Evolutionary conservation across 2,329 filamentous ascomycete genomes (phyloP).

Genomic region (Celoporthe dispersa): DNA sequence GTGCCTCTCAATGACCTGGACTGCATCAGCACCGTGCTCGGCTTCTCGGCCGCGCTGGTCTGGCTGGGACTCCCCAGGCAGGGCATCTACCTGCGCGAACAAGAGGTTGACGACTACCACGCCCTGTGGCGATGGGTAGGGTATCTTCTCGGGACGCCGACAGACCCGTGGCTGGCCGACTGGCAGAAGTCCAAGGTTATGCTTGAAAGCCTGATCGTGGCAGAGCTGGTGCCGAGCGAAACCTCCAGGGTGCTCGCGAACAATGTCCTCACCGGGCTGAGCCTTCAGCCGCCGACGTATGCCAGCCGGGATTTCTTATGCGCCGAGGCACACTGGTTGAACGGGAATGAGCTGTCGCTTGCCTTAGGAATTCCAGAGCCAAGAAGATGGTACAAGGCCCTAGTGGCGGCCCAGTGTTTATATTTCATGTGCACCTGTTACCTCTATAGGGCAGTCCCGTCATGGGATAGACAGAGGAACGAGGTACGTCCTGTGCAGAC

Average conservation of each 20-base stretch:
- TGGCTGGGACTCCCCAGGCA: slow-evolving; percentile 74
- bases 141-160: slow-evolving; percentile 71
- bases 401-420: slow-evolving; percentile 69
- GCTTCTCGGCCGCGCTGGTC: slow-evolving; percentile 70
- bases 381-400: slow-evolving; percentile 58
- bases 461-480: slow-evolving; percentile 54
- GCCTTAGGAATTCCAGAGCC: slow-evolving; percentile 63
- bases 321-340: slow-evolving; percentile 71
- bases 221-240: slow-evolving; percentile 68
- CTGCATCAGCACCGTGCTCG: slow-evolving; percentile 70
- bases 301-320: slow-evolving; percentile 69
- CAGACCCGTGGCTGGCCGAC: slow-evolving; percentile 58
- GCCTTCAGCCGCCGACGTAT: slow-evolving; percentile 67
- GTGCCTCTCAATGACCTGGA: slow-evolving; percentile 79
- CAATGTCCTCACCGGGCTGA: slow-evolving; percentile 74
- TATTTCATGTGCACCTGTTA: slow-evolving; percentile 64
- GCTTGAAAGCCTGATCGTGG: slow-evolving; percentile 69
- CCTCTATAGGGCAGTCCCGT: slow-evolving; percentile 43
- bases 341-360: slow-evolving; percentile 66
- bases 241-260: slow-evolving; percentile 69
- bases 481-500: slow-evolving; percentile 31
- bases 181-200: slow-evolving; percentile 59
- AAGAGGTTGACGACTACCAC: slow-evolving; percentile 71
- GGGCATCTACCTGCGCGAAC: slow-evolving; percentile 66
- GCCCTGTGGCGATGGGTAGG: slow-evolving; percentile 78